Conservation (phyloP, 148 eudicot genomes). For the Linanthus parryae region DNA sequence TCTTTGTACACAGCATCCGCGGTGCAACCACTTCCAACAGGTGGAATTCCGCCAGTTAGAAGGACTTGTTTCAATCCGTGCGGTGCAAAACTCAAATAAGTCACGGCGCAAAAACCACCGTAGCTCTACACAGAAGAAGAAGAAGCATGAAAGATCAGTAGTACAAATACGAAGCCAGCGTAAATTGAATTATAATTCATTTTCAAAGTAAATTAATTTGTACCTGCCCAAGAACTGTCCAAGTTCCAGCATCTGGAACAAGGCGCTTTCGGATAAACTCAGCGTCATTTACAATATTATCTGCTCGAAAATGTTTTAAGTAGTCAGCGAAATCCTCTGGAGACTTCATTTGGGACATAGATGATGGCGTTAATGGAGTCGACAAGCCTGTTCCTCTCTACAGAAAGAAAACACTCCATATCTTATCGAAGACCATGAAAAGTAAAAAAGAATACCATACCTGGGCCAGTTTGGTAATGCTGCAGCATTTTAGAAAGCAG, state of each 20-base stretch:
- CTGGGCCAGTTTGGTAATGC: no score
- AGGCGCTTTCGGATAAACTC: slow-evolving; percentile 71
- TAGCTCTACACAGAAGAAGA: slow-evolving; percentile 52
- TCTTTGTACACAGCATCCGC: slow-evolving; percentile 75
- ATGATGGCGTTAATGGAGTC: slow-evolving; percentile 71
- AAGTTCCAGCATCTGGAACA: slow-evolving; percentile 75
- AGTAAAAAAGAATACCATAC: no score
- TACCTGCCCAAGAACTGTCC: slow-evolving; percentile 97
- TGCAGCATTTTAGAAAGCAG: no score
- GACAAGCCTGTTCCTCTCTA: slow-evolving; percentile 99
- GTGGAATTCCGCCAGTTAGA: slow-evolving; percentile 91
- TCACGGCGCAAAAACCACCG: slow-evolving; percentile 93
- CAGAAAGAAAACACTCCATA: slow-evolving; percentile 13
- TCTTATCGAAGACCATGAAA: no score
- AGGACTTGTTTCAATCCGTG: slow-evolving; percentile 87
- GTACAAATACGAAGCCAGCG: background rate
- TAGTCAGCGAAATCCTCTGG: slow-evolving; percentile 59
- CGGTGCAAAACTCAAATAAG: slow-evolving; percentile 95
- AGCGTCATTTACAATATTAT: slow-evolving; percentile 88
- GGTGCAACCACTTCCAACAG: slow-evolving; percentile 65
- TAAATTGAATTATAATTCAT: background rate
- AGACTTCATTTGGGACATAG: slow-evolving; percentile 75
- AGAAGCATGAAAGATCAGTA: slow-evolving; percentile 5
- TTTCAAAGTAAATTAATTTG: background rate
- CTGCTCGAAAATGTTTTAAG: slow-evolving; percentile 82